phyloP scores from a whole-genome alignment of 352 stramenopile species.

The Lagenidium sp. region DNA sequence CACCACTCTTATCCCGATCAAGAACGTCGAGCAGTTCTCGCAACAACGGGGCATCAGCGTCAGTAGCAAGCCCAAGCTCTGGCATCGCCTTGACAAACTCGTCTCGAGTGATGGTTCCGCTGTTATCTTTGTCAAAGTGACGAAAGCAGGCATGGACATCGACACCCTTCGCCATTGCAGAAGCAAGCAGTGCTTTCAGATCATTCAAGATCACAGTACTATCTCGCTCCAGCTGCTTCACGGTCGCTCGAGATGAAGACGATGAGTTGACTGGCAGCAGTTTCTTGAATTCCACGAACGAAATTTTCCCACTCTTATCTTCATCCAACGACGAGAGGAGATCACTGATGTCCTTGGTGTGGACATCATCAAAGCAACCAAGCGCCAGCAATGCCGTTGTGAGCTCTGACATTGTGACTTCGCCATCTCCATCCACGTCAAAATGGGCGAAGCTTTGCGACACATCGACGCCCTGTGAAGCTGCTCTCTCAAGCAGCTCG shows the following conservation, averaged over 20 bases:
- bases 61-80: conserved; percentile 23
- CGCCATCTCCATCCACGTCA: conserved; percentile 31
- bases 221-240: no score
- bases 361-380: conserved; percentile 35
- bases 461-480: conserved; percentile 32
- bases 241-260: no score
- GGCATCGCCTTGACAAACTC: conserved; percentile 54
- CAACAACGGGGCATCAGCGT: conserved; percentile 17
- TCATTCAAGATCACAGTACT: no score
- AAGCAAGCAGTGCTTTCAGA: conserved; percentile 31
- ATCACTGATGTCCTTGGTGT: conserved; percentile 23
- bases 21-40: conserved; percentile 33
- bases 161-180: conserved; percentile 35
- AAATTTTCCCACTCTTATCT: conserved; percentile 45
- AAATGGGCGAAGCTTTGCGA: conserved; percentile 44
- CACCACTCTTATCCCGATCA: conserved; percentile 52
- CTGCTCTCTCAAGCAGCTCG: conserved; percentile 24
- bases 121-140: conserved; percentile 83
- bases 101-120: conserved; percentile 39
- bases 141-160: conserved; percentile 49
- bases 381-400: conserved; percentile 33
- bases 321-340: conserved; percentile 37
- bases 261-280: conserved; percentile 19
- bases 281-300: conserved; percentile 46
- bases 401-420: conserved; percentile 51